A percentile compares a stretch with the other conserved stretches of the same genome.
These are phyloP conservation scores for Euphrasia arctica DNA, from an alignment of 305 asterid species.

Conservation along the genomic window DNA sequence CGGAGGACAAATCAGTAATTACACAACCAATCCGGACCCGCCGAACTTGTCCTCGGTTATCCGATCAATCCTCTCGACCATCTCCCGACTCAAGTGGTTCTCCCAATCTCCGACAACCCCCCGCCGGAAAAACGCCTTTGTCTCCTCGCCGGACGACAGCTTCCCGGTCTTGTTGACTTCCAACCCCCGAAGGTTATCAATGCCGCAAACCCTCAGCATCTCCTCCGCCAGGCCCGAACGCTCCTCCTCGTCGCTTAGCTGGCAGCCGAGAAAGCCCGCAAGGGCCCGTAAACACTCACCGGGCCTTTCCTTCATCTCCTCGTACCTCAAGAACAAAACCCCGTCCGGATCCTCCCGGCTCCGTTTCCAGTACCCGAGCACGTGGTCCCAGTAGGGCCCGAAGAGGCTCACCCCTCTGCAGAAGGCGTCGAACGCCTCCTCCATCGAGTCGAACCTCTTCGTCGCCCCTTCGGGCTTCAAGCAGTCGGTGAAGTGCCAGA, in stretches of 20 bases:
- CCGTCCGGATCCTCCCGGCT: conserved; percentile 28
- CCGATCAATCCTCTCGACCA: conserved; percentile 37
- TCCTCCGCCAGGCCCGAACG: conserved; percentile 34
- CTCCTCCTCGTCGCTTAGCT: conserved; percentile 42
- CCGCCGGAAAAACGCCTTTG: conserved; percentile 40
- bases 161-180: conserved; percentile 45
- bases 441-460: conserved; percentile 18
- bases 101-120: conserved; percentile 58
- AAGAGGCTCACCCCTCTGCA: conserved; percentile 37
- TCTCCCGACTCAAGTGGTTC: conserved; percentile 34
- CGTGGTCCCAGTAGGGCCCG: conserved; percentile 58
- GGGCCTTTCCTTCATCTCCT: conserved; percentile 43
- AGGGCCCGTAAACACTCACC: conserved; percentile 29
- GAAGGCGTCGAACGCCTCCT: conserved; percentile 38
- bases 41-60: conserved; percentile 38
- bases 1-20: not conserved
- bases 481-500: conserved; percentile 41
- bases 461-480: conserved; percentile 20
- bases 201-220: conserved; percentile 42
- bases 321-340: conserved; percentile 44
- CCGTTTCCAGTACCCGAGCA: conserved; percentile 42
- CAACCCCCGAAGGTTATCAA: conserved; percentile 34
- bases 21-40: conserved; percentile 35
- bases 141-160: conserved; percentile 39
- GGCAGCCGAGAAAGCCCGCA: conserved; percentile 45